Evolutionary conservation across 306 rosid genomes (phyloP).

Genomic region (Ammopiptanthus mongolicus): DNA sequence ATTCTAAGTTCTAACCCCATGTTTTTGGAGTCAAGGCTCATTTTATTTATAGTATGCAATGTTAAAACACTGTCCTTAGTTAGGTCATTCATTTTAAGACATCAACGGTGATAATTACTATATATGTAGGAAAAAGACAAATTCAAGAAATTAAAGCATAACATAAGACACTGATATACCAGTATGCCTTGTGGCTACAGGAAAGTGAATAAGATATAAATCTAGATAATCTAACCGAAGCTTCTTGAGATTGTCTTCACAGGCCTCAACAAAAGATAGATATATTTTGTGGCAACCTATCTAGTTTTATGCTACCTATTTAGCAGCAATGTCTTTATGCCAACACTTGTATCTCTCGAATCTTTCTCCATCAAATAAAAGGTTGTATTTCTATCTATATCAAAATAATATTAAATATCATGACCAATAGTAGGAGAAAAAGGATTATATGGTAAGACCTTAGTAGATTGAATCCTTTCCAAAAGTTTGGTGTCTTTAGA

Average conservation of each 20-base stretch:
- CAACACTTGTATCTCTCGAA: neutral
- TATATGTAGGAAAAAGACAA: neutral
- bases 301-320: neutral
- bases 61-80: neutral
- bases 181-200: constrained; percentile 69
- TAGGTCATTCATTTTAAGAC: neutral
- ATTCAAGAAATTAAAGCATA: neutral
- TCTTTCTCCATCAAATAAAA: neutral
- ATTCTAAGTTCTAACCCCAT: neutral
- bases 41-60: neutral
- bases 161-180: constrained; percentile 31
- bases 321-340: neutral
- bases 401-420: constrained; percentile 20
- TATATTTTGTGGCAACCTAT: neutral
- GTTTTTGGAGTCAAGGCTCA: neutral
- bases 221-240: constrained; percentile 78
- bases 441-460: constrained; percentile 41
- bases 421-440: neutral
- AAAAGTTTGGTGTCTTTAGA: constrained; percentile 73
- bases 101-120: neutral
- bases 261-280: constrained; percentile 51
- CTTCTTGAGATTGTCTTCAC: constrained; percentile 83
- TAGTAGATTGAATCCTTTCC: constrained; percentile 62
- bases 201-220: constrained; percentile 83
- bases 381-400: neutral